Evolutionary conservation across 192 early-diverging fungal genomes (phyloP).

Genomic region (Lobosporangium transversale): DNA sequence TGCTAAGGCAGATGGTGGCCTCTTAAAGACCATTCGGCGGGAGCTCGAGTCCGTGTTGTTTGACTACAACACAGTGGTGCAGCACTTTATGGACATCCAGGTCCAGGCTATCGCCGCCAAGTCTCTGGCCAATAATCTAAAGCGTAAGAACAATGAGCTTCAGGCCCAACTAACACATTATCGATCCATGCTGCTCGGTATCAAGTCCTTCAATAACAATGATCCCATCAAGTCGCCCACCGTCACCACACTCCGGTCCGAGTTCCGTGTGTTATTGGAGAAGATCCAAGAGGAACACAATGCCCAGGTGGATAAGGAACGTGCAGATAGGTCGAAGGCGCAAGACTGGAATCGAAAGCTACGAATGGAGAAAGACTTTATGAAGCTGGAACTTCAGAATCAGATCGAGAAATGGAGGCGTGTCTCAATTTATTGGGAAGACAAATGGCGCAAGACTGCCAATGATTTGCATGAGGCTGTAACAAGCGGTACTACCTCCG

Average conservation of each 20-base stretch:
- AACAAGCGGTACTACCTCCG: slow-evolving; percentile 18
- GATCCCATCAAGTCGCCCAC: slow-evolving; percentile 49
- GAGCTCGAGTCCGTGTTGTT: slow-evolving; percentile 47
- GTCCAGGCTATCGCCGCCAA: slow-evolving; percentile 45
- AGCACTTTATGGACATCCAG: slow-evolving; percentile 50
- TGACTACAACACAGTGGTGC: slow-evolving; percentile 48
- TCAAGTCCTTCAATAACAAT: slow-evolving; percentile 53
- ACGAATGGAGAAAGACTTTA: slow-evolving; percentile 49
- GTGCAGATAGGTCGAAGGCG: slow-evolving; percentile 30
- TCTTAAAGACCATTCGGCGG: slow-evolving; percentile 40
- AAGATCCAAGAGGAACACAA: slow-evolving; percentile 48
- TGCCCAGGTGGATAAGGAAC: slow-evolving; percentile 23
- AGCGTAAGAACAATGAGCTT: slow-evolving; percentile 41
- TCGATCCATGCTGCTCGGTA: slow-evolving; percentile 38
- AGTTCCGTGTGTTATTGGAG: slow-evolving; percentile 40
- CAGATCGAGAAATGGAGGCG: slow-evolving; percentile 51
- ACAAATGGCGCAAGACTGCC: slow-evolving; percentile 47
- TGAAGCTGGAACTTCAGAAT: slow-evolving; percentile 48
- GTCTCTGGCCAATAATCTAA: slow-evolving; percentile 30
- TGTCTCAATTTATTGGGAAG: slow-evolving; percentile 43
- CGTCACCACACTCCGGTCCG: slow-evolving; percentile 29
- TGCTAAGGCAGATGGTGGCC: slow-evolving; percentile 37
- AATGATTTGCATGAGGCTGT: slow-evolving; percentile 45
- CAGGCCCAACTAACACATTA: slow-evolving; percentile 34
- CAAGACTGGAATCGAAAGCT: slow-evolving; percentile 47